Base-by-base conservation (phyloP, 192 early-diverging fungal species). In the Coemansia sp. region DNA sequence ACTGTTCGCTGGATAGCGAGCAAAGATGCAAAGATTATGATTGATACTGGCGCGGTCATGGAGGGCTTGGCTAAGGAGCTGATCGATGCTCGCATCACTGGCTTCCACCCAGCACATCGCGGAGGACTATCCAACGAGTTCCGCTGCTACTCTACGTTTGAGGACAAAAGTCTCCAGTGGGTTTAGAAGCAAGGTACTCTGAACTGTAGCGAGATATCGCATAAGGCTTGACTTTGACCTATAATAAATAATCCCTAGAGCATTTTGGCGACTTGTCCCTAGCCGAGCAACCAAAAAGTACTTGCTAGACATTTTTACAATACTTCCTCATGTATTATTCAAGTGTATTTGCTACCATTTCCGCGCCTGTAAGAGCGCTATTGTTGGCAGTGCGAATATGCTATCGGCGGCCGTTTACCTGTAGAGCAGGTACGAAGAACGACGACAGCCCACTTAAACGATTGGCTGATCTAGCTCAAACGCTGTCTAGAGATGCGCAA, bases 51-150 rank as follows among this genome's bases (percentile, higher is more conserved):
- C 1, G 72, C 76, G 4, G 75, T 89, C 25, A 89, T 91, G 89
- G 71, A 77, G 37, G 67, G 71, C 9, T 58, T 85, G 69, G 82
- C 89, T 37, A 50, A 66, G 23, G 41, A 73, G 68, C 74, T 86
- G 68, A 63, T 89, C 21, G 87, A 85, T 9, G 85, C 79, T 15
- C 60, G 72, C 17, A 73, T 88, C 53, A 91, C 91, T 0, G 66
- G 29, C 10, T 93, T 93, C 75, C 57, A 75, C 25, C 91, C 91
- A 7, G 76, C 68, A 17, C 93, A 94, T 62, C 73, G 78, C 50
- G 84, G 89, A 50, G 89, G 90, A 9, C 74, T 94, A 2, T 87
- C 91, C 11, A 94, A 94, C 72, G 92, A 93, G 65, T 94, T 93
- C 69, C 73, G 87, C 25, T 91, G 87, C 77, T 93, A 84, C 70